Evolutionary conservation across 1,139 yeast species (phyloP).

Genomic region (Sugiyamaella castrensis): DNA sequence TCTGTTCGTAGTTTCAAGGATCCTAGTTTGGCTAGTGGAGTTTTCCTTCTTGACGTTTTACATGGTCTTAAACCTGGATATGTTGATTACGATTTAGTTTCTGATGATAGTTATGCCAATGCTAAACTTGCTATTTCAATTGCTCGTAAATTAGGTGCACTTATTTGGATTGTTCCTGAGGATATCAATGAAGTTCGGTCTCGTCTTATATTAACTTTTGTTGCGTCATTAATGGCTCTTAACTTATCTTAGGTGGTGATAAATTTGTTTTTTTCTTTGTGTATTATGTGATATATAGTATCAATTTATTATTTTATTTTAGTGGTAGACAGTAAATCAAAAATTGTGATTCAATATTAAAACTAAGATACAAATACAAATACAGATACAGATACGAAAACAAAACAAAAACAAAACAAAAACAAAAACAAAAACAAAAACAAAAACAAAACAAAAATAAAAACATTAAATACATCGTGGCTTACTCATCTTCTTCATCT

Average conservation of each 20-base stretch:
- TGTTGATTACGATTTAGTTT: conserved; percentile 90
- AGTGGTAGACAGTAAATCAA: no score
- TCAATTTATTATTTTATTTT: no score
- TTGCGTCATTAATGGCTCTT: conserved; percentile 87
- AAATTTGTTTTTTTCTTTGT: neutral
- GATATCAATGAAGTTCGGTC: conserved; percentile 96
- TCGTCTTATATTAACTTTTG: conserved; percentile 87
- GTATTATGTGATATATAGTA: no score
- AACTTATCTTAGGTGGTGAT: conserved; percentile 13
- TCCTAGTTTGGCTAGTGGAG: conserved; percentile 67
- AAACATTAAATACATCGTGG: neutral
- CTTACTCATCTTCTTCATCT: conserved; percentile 6
- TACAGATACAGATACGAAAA: neutral
- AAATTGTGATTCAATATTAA: no score
- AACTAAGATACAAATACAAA: neutral
- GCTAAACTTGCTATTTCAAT: conserved; percentile 96
- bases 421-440: neutral
- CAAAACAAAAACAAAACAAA: conserved; percentile 3
- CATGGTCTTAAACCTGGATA: conserved; percentile 96
- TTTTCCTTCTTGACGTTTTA: conserved; percentile 82
- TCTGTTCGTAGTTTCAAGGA: conserved; percentile 84
- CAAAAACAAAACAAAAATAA: neutral
- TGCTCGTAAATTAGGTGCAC: conserved; percentile 96
- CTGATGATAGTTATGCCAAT: conserved; percentile 87
- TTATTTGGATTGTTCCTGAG: conserved; percentile 99